Evolutionary conservation across 2,329 filamentous ascomycete species (phyloP), one percentile per base, ranked within the genome.

Genomic region (Teratosphaeria nubilosa): DNA sequence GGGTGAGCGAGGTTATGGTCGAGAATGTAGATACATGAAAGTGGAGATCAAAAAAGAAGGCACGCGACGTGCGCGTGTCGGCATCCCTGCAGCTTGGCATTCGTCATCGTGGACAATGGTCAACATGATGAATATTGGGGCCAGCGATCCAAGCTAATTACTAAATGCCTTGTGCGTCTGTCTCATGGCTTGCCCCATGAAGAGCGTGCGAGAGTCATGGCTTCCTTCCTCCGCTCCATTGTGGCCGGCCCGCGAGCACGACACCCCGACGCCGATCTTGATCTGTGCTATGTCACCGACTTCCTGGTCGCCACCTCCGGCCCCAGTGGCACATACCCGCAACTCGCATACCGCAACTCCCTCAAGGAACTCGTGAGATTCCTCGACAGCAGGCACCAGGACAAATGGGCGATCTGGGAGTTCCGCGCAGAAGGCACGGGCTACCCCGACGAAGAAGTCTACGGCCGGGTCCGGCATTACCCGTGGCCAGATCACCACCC

Each of bases 401-500:
- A 84, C 27, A 78, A 94, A 62, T 99, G 94, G 94, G 85, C 87
- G 2, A 96, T 99, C 68, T 99, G 92, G 90, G 94, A 99, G 75
- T 99, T 99, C 67, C 86, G 94, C 52, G 94, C 91, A 37, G 94
- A 99, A 72, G 94, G 94, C 5, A 96, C 94, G 0, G 94, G 94
- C 1, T 99, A 99, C 68, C 91, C 91, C 0, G 94, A 99, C 69
- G 82, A 85, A 20, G 88, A 91, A 59, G 92, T 99, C 1, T 90
- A 96, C 71, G 81, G 84, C 34, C 82, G 91, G 2, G 86, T 97
- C 63, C 83, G 87, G 63, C 94, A 99, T 74, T 97, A 91, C 69
- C 94, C 94, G 0, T 99, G 90, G 85, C 94, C 94, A 0, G 94
- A 99, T 71, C 94, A 99, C 70, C 94, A 99, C 71, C 94, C 94